A percentile compares a stretch with the other conserved stretches of the same genome.
These are phyloP conservation scores for Coemansia sp. DNA, from an alignment of 192 early-diverging fungal species.

Conservation along the genomic window DNA sequence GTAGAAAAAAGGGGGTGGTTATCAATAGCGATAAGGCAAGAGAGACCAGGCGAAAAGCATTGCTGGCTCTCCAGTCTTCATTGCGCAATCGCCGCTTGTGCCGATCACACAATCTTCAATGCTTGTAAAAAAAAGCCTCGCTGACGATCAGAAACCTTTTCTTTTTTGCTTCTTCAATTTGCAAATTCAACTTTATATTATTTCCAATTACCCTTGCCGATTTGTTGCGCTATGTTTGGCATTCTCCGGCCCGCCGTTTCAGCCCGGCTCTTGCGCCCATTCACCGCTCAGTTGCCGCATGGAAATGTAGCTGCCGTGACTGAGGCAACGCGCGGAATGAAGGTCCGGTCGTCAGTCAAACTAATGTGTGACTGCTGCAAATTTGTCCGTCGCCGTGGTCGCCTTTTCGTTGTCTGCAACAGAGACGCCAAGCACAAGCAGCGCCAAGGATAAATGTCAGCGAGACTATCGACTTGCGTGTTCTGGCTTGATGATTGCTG, in stretches of 20 bases:
- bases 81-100: too few relatives aligned
- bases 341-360: constrained; percentile 87
- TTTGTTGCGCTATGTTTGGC: constrained; percentile 26
- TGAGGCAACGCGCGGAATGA: constrained; percentile 69
- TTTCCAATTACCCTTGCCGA: not conserved
- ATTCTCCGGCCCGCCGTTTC: constrained; percentile 34
- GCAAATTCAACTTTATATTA: not conserved
- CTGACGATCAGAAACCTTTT: not conserved
- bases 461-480: too few relatives aligned
- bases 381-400: constrained; percentile 82
- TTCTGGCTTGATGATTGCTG: too few relatives aligned
- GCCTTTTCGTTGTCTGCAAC: constrained; percentile 85
- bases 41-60: too few relatives aligned
- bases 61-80: too few relatives aligned
- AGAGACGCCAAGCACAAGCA: constrained; percentile 62
- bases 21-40: not conserved
- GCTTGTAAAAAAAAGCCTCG: too few relatives aligned
- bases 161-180: not conserved
- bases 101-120: too few relatives aligned
- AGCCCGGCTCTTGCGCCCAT: constrained; percentile 33
- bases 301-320: constrained; percentile 4
- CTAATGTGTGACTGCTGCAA: constrained; percentile 89
- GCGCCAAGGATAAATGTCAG: constrained; percentile 43
- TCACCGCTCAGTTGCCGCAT: constrained; percentile 28
- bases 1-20: not conserved